These are phyloP conservation scores for Saprolegnia parasitica DNA, from an alignment of 352 stramenopile species.

Conservation along the genomic window DNA sequence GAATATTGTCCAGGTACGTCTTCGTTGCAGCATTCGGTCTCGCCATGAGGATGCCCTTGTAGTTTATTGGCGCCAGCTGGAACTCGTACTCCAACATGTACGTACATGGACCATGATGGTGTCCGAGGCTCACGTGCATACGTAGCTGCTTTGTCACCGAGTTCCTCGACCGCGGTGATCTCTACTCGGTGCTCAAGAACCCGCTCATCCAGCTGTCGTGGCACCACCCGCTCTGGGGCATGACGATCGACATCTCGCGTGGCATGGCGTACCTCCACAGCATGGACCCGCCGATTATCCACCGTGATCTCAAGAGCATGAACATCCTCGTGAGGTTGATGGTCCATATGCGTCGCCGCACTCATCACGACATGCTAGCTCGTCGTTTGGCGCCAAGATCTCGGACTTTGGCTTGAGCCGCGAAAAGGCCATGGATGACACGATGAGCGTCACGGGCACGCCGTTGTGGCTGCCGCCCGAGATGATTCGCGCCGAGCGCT, in stretches of 20 bases:
- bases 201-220: conserved; percentile 75
- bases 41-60: background rate
- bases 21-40: background rate
- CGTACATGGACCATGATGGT: conserved; percentile 29
- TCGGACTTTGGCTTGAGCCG: conserved; percentile 97
- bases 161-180: conserved; percentile 76
- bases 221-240: conserved; percentile 80
- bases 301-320: conserved; percentile 97
- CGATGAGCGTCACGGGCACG: conserved; percentile 89
- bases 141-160: conserved; percentile 84
- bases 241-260: conserved; percentile 88
- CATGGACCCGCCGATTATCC: conserved; percentile 97
- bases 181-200: conserved; percentile 78
- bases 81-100: conserved; percentile 91
- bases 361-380: conserved; percentile 35
- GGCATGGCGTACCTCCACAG: conserved; percentile 98
- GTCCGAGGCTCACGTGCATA: background rate
- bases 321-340: conserved; percentile 80
- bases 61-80: conserved; percentile 88
- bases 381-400: conserved; percentile 90
- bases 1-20: conserved; percentile 72
- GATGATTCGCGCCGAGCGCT: conserved; percentile 85
- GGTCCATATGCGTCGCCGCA: too few relatives aligned
- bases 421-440: conserved; percentile 93
- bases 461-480: conserved; percentile 80